phyloP scores from a whole-genome alignment of 768 basidiomycete species.

The Hysterangium stoloniferum region DNA sequence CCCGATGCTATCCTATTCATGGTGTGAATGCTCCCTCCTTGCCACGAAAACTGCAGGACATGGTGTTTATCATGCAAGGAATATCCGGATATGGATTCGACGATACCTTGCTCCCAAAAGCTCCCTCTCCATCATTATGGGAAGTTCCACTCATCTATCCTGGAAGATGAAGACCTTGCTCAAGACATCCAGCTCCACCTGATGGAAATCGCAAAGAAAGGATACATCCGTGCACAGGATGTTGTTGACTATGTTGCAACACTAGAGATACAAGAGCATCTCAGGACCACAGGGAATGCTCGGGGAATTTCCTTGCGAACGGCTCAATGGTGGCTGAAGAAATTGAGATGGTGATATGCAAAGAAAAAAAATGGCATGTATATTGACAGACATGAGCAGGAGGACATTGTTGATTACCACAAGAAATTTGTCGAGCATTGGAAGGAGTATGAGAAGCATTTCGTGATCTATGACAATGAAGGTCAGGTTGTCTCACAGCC shows the following conservation, averaged over 20 bases:
- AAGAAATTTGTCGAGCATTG: not conserved
- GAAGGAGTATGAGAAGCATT: conserved; percentile 7
- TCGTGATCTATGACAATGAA: conserved; percentile 1
- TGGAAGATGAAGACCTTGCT: conserved; percentile 11
- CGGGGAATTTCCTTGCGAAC: conserved; percentile 7
- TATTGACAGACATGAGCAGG: conserved; percentile 16
- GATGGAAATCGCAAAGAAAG: conserved; percentile 6
- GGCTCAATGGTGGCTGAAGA: conserved; percentile 13
- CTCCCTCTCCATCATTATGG: conserved; percentile 9
- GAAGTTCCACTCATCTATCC: conserved; percentile 9
- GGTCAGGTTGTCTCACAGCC: not conserved
- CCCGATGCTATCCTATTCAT: conserved; percentile 23
- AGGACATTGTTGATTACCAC: conserved; percentile 15
- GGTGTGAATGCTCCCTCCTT: conserved; percentile 27
- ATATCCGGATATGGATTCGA: conserved; percentile 23
- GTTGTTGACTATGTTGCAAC: conserved; percentile 13
- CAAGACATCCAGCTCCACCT: conserved; percentile 12
- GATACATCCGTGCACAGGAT: conserved; percentile 10
- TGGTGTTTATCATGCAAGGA: conserved; percentile 22
- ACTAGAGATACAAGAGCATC: conserved; percentile 3
- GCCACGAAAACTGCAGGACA: conserved; percentile 22
- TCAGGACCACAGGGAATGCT: conserved; percentile 4
- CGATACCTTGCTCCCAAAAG: not conserved
- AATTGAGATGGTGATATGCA: conserved; percentile 9
- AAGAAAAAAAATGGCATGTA: conserved; percentile 13